Evolutionary conservation across 2,329 filamentous ascomycete species (phyloP), one percentile per base, ranked within the genome.

Genomic region (Botryotinia calthae): DNA sequence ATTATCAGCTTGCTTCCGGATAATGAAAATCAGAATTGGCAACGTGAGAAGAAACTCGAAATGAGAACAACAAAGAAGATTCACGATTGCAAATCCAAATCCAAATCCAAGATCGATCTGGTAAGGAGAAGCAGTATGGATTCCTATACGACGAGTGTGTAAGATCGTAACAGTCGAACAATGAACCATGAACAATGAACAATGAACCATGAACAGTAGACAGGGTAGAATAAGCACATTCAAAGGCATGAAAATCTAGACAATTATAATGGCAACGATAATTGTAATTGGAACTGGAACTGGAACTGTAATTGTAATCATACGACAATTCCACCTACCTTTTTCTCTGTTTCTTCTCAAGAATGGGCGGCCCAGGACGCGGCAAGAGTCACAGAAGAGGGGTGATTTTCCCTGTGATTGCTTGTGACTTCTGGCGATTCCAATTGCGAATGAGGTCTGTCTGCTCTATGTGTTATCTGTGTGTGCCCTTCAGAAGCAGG

Each of bases 1-100:
- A 71, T 51, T 40, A 65, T 71, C 69, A 71, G 69, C 69, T 56
- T 65, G 56, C 31, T 71, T 65, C 48, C 69, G n/a, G 61, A 65
- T 46, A 28, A 54, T 25, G 34, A 62, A 56, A 40, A 40, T 20
- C 18, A 40, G 48, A 54, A 40, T 54, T 40, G 46, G 6, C 22
- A 25, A 14, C 12, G 46, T 4, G 14, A 28, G 31, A 40, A 37
- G 37, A 40, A 14, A 2, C 2, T 37, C 42, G 59, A 16, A 37
- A 48, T 65, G 44, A 65, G 34, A n/a, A 48, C 5, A 51, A 66
- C 25, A 54, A 67, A 28, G 48, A 67, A 54, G 16, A 54, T 14
- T 22, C 16, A 28, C n/a, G 48, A 54, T 54, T 7, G 12, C 14
- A 54, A 7, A 28, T 18, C 7, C 12, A 37, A n/a, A 34, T 6